These are phyloP conservation scores for Platanthera guangdongensis DNA, from an alignment of 106 monocot species.

Conservation along the genomic window DNA sequence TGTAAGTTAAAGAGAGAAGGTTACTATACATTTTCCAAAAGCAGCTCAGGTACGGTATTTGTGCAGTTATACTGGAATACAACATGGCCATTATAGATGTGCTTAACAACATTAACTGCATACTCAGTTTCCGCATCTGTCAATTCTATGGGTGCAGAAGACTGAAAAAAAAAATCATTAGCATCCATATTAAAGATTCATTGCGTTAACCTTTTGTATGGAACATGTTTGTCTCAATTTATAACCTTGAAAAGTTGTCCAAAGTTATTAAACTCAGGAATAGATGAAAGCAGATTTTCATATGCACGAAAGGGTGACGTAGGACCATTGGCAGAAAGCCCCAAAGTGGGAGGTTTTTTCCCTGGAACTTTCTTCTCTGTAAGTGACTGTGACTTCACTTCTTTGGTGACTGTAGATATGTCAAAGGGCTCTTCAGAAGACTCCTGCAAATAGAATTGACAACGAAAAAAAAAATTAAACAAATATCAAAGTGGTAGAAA, in stretches of 20 bases:
- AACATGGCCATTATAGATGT: constrained; percentile 72
- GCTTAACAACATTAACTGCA: constrained; percentile 90
- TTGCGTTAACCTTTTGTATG: not conserved
- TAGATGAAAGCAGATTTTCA: constrained; percentile 80
- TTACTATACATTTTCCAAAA: constrained; percentile 72
- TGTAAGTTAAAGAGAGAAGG: not conserved
- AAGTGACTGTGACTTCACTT: constrained; percentile 81
- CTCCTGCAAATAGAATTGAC: constrained; percentile 32
- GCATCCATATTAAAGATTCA: not conserved
- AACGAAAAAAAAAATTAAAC: not conserved
- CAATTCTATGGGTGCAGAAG: constrained; percentile 89
- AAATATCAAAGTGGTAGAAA: not conserved
- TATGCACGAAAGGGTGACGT: constrained; percentile 68
- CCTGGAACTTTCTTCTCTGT: constrained; percentile 78
- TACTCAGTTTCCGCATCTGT: constrained; percentile 99
- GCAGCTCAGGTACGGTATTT: constrained; percentile 89
- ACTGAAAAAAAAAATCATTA: constrained; percentile 32
- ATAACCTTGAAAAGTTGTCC: constrained; percentile 88
- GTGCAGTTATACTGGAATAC: constrained; percentile 96
- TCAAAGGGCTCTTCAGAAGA: constrained; percentile 80
- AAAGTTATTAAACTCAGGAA: constrained; percentile 80
- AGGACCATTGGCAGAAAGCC: constrained; percentile 40
- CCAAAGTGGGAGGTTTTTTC: constrained; percentile 65
- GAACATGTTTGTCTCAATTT: not conserved
- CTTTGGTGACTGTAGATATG: constrained; percentile 65